Conservation (phyloP, 345 rosid genomes). For the Populus simonii region DNA sequence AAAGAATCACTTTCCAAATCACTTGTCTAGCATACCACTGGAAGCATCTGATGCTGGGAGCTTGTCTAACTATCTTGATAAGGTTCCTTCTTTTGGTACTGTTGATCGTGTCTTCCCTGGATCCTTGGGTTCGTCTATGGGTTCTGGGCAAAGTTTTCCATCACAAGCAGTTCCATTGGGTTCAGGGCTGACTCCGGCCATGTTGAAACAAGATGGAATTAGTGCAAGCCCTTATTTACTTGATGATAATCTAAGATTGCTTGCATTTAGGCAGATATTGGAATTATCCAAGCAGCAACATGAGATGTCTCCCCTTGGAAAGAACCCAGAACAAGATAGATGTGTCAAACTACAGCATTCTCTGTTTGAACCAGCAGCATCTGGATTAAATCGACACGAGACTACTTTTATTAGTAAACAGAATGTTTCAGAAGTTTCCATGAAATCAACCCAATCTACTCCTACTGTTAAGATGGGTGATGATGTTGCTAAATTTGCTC, state of each 20-base stretch:
- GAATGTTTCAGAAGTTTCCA: conserved; percentile 20
- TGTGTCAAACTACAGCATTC: conserved; percentile 15
- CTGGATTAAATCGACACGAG: conserved; percentile 20
- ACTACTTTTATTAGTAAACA: conserved; percentile 16
- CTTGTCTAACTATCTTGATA: conserved; percentile 19
- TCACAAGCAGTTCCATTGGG: conserved; percentile 23
- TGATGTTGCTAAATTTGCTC: conserved; percentile 13
- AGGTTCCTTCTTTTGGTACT: conserved; percentile 13
- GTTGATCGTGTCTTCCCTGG: conserved; percentile 20
- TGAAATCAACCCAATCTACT: conserved; percentile 7
- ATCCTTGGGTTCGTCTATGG: conserved; percentile 13
- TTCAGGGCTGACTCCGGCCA: conserved; percentile 20
- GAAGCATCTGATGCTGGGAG: conserved; percentile 26
- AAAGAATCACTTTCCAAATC: conserved; percentile 6
- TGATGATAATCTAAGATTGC: conserved; percentile 44
- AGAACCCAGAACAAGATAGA: conserved; percentile 24
- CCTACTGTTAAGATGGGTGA: conserved; percentile 19
- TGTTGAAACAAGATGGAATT: conserved; percentile 17
- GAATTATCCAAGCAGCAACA: conserved; percentile 43
- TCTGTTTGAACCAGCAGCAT: conserved; percentile 25
- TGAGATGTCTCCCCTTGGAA: conserved; percentile 27
- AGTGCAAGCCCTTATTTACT: conserved; percentile 22
- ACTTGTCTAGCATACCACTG: conserved; percentile 11
- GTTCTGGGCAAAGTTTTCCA: conserved; percentile 19
- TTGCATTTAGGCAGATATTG: conserved; percentile 40